phyloP scores from a whole-genome alignment of 108 stramenopile species.

The Cyclotella cryptica region DNA sequence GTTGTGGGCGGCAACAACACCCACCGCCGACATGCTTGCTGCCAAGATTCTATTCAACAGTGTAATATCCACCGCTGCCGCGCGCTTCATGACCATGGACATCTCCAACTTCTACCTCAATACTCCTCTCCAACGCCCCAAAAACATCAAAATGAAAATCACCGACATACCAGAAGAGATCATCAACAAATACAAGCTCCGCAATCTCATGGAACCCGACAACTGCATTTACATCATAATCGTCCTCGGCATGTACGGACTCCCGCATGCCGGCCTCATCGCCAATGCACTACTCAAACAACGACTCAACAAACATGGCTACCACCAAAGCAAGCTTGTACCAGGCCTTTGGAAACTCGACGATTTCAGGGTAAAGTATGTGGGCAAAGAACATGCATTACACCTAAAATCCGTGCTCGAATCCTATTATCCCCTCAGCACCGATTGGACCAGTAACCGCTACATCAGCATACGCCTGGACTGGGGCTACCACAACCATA shows the following conservation, averaged over 20 bases:
- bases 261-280: too few species aligned
- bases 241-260: slow-evolving; percentile 1
- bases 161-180: slow-evolving; percentile 26
- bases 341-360: slow-evolving; percentile 48
- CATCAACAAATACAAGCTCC: slow-evolving; percentile 44
- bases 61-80: too few species aligned
- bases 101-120: slow-evolving; percentile 32
- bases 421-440: slow-evolving; percentile 5
- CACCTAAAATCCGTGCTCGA: slow-evolving; percentile 13
- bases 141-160: slow-evolving; percentile 48
- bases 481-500: slow-evolving; percentile 34
- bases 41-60: too few species aligned
- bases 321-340: slow-evolving; percentile 17
- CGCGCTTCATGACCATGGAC: too few species aligned
- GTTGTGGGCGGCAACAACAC: slow-evolving; percentile 4
- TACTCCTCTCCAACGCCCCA: slow-evolving; percentile 17
- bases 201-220: not conserved
- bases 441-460: slow-evolving; percentile 34
- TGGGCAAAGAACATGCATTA: not conserved
- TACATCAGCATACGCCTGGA: slow-evolving; percentile 48
- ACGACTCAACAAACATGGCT: not conserved
- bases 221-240: not conserved
- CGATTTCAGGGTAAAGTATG: slow-evolving; percentile 2
- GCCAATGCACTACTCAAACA: too few species aligned
- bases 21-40: not conserved